A percentile compares a stretch with the other conserved stretches of the same genome.
Conservation (phyloP, 768 basidiomycete genomes). For the Agrocybe chaxingu region DNA sequence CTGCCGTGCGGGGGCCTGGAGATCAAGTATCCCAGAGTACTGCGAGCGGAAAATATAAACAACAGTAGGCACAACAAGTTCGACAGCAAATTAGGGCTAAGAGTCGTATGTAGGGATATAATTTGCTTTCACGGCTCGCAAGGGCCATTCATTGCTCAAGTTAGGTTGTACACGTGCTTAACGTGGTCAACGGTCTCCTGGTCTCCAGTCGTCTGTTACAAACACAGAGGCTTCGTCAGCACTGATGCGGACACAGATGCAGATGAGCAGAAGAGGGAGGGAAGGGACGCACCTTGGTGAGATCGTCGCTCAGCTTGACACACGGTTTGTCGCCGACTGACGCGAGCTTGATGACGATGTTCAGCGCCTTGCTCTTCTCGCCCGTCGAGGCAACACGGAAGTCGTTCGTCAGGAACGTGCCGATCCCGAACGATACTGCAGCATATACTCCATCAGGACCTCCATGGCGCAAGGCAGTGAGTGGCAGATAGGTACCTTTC, state of each 20-base stretch:
- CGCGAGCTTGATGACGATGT: constrained; percentile 93
- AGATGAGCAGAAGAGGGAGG: background rate
- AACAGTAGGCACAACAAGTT: background rate
- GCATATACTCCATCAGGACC: background rate
- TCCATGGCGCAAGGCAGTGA: background rate
- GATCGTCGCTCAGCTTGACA: constrained; percentile 93
- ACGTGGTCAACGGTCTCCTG: constrained; percentile 53
- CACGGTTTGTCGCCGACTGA: constrained; percentile 72
- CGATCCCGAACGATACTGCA: constrained; percentile 87
- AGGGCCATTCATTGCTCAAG: constrained; percentile 10
- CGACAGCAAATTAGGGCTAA: background rate
- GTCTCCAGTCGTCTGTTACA: constrained; percentile 64
- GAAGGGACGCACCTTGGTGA: constrained; percentile 55
- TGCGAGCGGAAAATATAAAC: background rate
- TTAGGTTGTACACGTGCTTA: constrained; percentile 45
- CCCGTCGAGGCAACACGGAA: constrained; percentile 50
- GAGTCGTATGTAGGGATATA: background rate
- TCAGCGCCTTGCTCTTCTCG: constrained; percentile 79
- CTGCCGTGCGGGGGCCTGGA: too few relatives aligned
- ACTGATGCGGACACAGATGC: background rate
- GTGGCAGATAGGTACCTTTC: constrained; percentile 36
- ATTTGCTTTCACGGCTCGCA: too few relatives aligned
- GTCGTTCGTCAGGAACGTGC: constrained; percentile 91
- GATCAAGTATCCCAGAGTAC: too few relatives aligned
- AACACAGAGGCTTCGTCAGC: constrained; percentile 1